A percentile compares a stretch with the other conserved stretches of the same genome.
phyloP scores from a whole-genome alignment of 2,329 filamentous ascomycete genomes.

The Aspergillus versicolor region DNA sequence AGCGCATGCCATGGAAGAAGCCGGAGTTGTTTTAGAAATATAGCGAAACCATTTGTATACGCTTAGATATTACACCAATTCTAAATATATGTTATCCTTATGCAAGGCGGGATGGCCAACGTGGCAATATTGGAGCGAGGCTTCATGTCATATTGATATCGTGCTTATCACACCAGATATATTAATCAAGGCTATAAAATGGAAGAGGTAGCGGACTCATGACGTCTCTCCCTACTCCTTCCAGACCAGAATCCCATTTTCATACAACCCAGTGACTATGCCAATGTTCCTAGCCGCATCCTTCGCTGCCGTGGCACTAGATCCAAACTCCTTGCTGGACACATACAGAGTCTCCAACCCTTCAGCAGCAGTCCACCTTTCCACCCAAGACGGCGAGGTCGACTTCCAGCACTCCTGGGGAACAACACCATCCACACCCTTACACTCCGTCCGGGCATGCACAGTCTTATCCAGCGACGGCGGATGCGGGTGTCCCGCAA shows the following conservation, averaged over 20 bases:
- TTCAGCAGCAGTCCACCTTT: constrained; percentile 1
- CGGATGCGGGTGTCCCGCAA: constrained; percentile 17
- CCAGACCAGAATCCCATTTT: constrained; percentile 18
- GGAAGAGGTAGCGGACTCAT: too few species aligned
- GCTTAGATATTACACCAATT: too few species aligned
- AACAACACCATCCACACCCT: background rate
- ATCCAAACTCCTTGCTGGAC: constrained; percentile 1
- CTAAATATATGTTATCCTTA: too few species aligned
- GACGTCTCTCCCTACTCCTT: background rate
- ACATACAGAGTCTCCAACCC: constrained; percentile 11
- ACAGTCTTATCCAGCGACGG: constrained; percentile 9
- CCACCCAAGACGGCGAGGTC: constrained; percentile 8
- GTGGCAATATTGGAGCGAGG: too few species aligned
- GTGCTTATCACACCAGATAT: too few species aligned
- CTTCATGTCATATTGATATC: too few species aligned
- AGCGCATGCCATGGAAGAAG: background rate
- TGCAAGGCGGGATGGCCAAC: too few species aligned
- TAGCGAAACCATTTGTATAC: too few species aligned
- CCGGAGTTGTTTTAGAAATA: background rate
- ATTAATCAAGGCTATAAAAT: too few species aligned
- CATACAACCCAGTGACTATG: constrained; percentile 16
- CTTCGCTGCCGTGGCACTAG: constrained; percentile 13
- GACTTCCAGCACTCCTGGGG: constrained; percentile 4
- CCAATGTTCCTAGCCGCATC: constrained; percentile 14
- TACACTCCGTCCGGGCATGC: constrained; percentile 1